Evolutionary conservation across 129 eudicot species (phyloP).

Genomic region (Smallanthus sonchifolius): DNA sequence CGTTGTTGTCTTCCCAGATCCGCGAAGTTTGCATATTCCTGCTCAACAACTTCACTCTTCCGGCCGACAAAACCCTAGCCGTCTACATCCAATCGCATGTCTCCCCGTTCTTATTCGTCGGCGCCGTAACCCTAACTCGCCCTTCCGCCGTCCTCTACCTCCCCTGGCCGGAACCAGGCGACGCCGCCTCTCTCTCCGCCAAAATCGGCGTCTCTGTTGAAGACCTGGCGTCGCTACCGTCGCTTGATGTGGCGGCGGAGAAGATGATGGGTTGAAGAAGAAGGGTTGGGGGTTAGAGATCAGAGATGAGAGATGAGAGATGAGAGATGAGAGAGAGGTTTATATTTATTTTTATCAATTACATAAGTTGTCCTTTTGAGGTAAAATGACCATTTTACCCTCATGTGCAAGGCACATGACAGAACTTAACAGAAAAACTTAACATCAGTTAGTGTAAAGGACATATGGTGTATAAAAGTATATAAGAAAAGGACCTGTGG

Average conservation of each 20-base stretch:
- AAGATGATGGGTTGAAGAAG: conserved; percentile 71
- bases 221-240: conserved; percentile 60
- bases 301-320: too few species aligned
- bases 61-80: conserved; percentile 90
- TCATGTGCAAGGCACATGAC: too few species aligned
- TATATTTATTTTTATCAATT: too few species aligned
- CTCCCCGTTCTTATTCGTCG: conserved; percentile 66
- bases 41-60: conserved; percentile 70
- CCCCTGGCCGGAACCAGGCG: conserved; percentile 89
- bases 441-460: too few species aligned
- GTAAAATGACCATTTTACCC: too few species aligned
- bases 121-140: conserved; percentile 69
- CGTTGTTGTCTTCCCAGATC: too few species aligned
- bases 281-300: too few species aligned
- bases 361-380: too few species aligned
- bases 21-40: conserved; percentile 77
- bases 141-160: conserved; percentile 81
- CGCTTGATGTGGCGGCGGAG: conserved; percentile 86
- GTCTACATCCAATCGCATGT: conserved; percentile 87
- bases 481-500: too few species aligned
- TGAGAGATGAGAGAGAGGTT: too few species aligned
- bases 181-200: conserved; percentile 59
- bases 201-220: conserved; percentile 85
- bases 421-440: too few species aligned
- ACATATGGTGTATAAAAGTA: too few species aligned